Evolutionary conservation across 2,329 filamentous ascomycete genomes (phyloP).

Genomic region (Clonostachys byssicola): DNA sequence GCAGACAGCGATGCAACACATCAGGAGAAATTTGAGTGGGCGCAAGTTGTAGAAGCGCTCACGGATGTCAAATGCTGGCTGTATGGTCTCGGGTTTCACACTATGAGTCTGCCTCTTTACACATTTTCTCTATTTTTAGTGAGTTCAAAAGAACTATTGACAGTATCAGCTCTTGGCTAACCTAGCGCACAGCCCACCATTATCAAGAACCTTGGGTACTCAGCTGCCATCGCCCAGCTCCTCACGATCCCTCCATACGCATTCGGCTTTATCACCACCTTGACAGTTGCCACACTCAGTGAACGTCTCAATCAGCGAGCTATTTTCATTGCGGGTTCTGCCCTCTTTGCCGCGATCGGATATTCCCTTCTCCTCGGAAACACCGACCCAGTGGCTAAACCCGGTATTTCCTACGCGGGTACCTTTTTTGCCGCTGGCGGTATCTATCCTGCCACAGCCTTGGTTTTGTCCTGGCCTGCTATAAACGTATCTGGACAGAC

Average conservation of each 20-base stretch:
- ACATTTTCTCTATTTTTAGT: conserved; percentile 57
- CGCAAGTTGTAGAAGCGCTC: conserved; percentile 57
- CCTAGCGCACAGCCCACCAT: conserved; percentile 61
- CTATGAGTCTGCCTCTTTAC: conserved; percentile 58
- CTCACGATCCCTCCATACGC: conserved; percentile 60
- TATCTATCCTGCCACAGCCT: conserved; percentile 76
- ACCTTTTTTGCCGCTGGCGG: conserved; percentile 73
- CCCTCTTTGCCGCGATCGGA: conserved; percentile 63
- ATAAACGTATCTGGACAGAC: conserved; percentile 69
- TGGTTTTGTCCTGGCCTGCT: conserved; percentile 72
- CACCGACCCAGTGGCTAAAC: conserved; percentile 48
- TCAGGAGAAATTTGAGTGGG: conserved; percentile 66
- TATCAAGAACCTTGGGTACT: conserved; percentile 54
- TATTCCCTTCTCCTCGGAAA: conserved; percentile 57
- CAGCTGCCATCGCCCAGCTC: conserved; percentile 54
- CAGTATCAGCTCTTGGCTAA: conserved; percentile 61
- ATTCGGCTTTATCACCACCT: conserved; percentile 55
- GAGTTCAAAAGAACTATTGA: conserved; percentile 54
- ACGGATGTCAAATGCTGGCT: conserved; percentile 69
- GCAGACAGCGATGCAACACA: conserved; percentile 67
- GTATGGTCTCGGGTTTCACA: conserved; percentile 69
- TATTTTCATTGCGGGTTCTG: conserved; percentile 51
- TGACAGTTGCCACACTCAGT: conserved; percentile 48
- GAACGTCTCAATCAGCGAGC: conserved; percentile 48
- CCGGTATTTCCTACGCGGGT: conserved; percentile 65